Conservation (phyloP, 495 filamentous ascomycete species). For the Xylaria acuta region DNA sequence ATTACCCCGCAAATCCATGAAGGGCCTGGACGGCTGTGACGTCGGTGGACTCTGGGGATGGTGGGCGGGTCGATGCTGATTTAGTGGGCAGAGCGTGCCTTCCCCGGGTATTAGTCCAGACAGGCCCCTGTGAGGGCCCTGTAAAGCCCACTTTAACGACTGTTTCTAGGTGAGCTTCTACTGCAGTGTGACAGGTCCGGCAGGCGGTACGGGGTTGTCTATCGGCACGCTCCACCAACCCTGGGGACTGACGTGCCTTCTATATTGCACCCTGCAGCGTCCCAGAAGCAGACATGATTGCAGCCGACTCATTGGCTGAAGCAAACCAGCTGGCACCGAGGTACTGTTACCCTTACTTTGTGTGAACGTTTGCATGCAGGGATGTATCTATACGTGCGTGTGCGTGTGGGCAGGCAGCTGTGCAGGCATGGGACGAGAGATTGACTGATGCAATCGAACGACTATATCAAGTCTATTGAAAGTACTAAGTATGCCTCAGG, state of each 20-base stretch:
- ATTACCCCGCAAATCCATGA: constrained; percentile 15
- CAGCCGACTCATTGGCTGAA: neutral
- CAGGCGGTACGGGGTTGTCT: constrained; percentile 2
- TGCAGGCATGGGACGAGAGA: neutral
- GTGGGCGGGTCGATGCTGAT: neutral
- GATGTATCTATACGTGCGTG: neutral
- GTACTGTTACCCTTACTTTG: neutral
- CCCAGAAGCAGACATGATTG: neutral
- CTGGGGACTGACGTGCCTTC: constrained; percentile 18
- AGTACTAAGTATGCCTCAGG: neutral
- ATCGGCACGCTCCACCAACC: neutral
- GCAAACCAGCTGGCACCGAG: neutral
- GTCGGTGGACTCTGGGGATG: neutral
- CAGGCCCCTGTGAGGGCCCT: neutral
- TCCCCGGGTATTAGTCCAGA: neutral
- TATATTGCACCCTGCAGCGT: neutral
- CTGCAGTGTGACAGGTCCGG: constrained; percentile 7
- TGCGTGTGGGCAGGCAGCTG: neutral
- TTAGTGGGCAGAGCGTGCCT: constrained; percentile 10
- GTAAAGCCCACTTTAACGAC: neutral
- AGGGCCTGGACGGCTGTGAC: constrained; percentile 16
- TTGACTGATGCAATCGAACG: constrained; percentile 3
- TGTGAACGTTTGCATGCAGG: neutral
- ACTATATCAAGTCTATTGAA: neutral
- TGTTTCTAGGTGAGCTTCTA: constrained; percentile 1